Conservation (phyloP, 1,284 basidiomycete species). For the Moesziomyces sp. region DNA sequence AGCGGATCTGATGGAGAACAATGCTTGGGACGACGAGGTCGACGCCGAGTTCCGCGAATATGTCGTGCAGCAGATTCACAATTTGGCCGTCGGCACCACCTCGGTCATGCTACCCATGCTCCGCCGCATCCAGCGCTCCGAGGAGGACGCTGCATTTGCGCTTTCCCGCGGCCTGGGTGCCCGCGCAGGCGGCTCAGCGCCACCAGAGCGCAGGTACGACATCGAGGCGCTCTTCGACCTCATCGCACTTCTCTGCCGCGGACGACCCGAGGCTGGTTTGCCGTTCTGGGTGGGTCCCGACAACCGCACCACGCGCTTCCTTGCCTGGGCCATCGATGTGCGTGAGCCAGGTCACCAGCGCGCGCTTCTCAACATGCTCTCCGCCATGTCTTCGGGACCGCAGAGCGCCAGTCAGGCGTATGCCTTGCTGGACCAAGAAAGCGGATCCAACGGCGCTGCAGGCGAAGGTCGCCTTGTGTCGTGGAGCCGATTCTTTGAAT, state of each 20-base stretch:
- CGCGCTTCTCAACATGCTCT: slow-evolving; percentile 65
- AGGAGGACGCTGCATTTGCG: slow-evolving; percentile 65
- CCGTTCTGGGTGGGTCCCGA: slow-evolving; percentile 65
- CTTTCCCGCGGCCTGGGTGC: slow-evolving; percentile 31
- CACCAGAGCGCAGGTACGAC: slow-evolving; percentile 60
- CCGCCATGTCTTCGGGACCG: slow-evolving; percentile 60
- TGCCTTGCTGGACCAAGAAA: slow-evolving; percentile 57
- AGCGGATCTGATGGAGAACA: slow-evolving; percentile 47
- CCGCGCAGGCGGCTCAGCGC: slow-evolving; percentile 51
- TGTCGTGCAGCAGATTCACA: slow-evolving; percentile 62
- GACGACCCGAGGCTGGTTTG: slow-evolving; percentile 59
- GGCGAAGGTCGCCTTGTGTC: slow-evolving; percentile 60
- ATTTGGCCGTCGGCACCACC: slow-evolving; percentile 50
- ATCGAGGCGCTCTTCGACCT: slow-evolving; percentile 66
- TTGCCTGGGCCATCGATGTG: slow-evolving; percentile 66
- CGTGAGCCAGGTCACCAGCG: slow-evolving; percentile 64
- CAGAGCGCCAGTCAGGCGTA: slow-evolving; percentile 64
- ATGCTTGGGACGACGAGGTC: slow-evolving; percentile 67
- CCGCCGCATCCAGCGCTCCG: slow-evolving; percentile 63
- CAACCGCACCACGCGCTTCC: slow-evolving; percentile 69
- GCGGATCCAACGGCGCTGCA: slow-evolving; percentile 22
- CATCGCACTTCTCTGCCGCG: slow-evolving; percentile 59
- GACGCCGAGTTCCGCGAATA: slow-evolving; percentile 63
- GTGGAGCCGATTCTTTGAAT: slow-evolving; percentile 65
- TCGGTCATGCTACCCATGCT: slow-evolving; percentile 60